Evolutionary conservation across 352 stramenopile genomes (phyloP).

Genomic region (Globisporangium splendens): DNA sequence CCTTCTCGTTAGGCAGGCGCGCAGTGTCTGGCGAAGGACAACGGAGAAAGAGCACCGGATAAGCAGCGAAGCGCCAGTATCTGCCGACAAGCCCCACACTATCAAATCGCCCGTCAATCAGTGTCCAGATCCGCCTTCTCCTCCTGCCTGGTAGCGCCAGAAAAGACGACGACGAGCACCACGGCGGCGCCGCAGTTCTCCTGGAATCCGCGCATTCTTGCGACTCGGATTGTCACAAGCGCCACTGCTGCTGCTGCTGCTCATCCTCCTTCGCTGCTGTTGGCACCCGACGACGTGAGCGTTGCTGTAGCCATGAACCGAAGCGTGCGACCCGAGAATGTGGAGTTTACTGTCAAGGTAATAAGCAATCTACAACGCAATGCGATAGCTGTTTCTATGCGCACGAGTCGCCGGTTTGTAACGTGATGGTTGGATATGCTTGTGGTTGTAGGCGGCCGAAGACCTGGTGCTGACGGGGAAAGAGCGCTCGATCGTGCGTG

Average conservation of each 20-base stretch:
- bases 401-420: constrained; percentile 34
- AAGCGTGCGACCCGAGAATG: constrained; percentile 88
- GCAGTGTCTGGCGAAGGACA: too few relatives aligned
- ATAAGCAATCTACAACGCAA: background rate
- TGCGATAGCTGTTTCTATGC: too few relatives aligned
- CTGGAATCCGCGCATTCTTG: constrained; percentile 1
- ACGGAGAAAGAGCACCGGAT: too few relatives aligned
- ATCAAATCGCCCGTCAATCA: too few relatives aligned
- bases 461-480: constrained; percentile 75
- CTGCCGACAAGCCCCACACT: too few relatives aligned
- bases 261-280: constrained; percentile 7
- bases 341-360: constrained; percentile 96
- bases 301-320: constrained; percentile 61
- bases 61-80: too few relatives aligned
- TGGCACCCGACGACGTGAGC: background rate
- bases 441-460: constrained; percentile 48
- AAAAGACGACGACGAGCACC: too few relatives aligned
- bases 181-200: too few relatives aligned
- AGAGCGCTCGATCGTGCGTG: constrained; percentile 80
- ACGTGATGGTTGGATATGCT: background rate
- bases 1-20: too few relatives aligned
- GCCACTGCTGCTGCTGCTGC: constrained; percentile 3
- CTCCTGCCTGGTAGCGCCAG: too few relatives aligned
- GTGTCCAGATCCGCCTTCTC: too few relatives aligned
- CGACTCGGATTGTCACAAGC: background rate